phyloP scores from a whole-genome alignment of 768 basidiomycete genomes.

The Naganishia vaughanmartiniae region DNA sequence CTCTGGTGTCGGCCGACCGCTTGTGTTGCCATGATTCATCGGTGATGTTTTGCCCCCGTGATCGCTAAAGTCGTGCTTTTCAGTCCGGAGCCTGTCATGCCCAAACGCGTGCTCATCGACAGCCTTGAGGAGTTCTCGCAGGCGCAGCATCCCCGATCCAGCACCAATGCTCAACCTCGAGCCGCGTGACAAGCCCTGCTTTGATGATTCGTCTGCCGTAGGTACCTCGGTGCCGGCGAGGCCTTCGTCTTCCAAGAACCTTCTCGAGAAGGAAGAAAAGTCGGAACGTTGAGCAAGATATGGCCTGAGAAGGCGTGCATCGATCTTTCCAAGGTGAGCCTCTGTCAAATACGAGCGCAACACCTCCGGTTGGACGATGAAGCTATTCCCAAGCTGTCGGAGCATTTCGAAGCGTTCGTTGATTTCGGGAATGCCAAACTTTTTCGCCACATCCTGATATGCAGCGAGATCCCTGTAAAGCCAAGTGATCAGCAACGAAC shows the following conservation, averaged over 20 bases:
- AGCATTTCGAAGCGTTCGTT: constrained; percentile 97
- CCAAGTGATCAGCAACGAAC: constrained; percentile 1
- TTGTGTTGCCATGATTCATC: too few relatives aligned
- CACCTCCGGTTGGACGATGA: constrained; percentile 92
- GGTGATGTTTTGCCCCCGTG: background rate
- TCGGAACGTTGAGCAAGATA: constrained; percentile 88
- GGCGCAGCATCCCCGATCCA: constrained; percentile 46
- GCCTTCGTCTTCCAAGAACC: constrained; percentile 42
- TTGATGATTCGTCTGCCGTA: constrained; percentile 9
- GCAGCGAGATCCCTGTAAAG: constrained; percentile 80
- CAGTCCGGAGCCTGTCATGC: background rate
- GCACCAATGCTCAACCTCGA: constrained; percentile 41
- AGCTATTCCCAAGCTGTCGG: constrained; percentile 92
- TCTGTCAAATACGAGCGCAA: constrained; percentile 93
- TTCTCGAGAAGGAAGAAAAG: constrained; percentile 67
- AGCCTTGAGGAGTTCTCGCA: constrained; percentile 49
- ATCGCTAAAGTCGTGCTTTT: constrained; percentile 3
- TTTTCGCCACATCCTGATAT: constrained; percentile 84
- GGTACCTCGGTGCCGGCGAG: constrained; percentile 4
- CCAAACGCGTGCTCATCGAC: constrained; percentile 39
- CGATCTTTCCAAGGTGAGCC: constrained; percentile 87
- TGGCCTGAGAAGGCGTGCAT: constrained; percentile 77
- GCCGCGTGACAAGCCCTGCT: constrained; percentile 23
- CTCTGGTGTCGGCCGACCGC: background rate
- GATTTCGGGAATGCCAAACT: constrained; percentile 77